Evolutionary conservation across 2,329 filamentous ascomycete species (phyloP), one percentile per base, ranked within the genome.

Genomic region (Talaromyces sp.): DNA sequence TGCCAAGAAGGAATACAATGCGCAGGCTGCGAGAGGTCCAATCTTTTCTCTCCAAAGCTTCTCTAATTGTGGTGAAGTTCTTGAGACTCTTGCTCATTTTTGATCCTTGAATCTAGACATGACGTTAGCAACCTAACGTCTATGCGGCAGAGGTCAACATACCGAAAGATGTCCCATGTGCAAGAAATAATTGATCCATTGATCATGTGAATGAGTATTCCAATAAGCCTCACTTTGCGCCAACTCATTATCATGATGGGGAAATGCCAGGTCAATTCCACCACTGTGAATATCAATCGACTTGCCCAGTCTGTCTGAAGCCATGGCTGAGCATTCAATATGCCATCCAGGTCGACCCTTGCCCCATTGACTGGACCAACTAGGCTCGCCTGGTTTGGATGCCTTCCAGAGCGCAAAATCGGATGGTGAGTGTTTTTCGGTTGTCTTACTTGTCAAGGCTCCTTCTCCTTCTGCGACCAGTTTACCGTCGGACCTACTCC

Each of bases 41-140:
- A 58, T 87, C 85, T 43, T 85, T 85, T 39, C 82, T 80, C 3
- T 81, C 79, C 8, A 98, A 80, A 0, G 93, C 93, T 75, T 96
- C 91, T 35, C 92, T 86, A 67, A 98, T 96, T 0, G 94, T 97
- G 47, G 92, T 92, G 77, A 97, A 97, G 77, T 97, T 98, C 82
- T 98, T 97, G 65, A 98, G 79, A 16, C 88, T 92, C 78, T 98
- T 98, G 65, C 90, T 94, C 94, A 98, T 98, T 77, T 98, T 98
- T 24, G 89, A 92, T 0, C 94, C 93, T 31, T 90, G 87, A 65
- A 98, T 97, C 62, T 64, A 41, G 33, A 54, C 8, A 16, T 24
- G 45, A 39, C 4, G 13, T 50, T 37, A 45, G 43, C 6, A 48
- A 3, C 13, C 27, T 22, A 11, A 31, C 6, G 31, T 11, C 19